Evolutionary conservation across 768 basidiomycete genomes (phyloP).

Genomic region (Leucocoprinus sp.): DNA sequence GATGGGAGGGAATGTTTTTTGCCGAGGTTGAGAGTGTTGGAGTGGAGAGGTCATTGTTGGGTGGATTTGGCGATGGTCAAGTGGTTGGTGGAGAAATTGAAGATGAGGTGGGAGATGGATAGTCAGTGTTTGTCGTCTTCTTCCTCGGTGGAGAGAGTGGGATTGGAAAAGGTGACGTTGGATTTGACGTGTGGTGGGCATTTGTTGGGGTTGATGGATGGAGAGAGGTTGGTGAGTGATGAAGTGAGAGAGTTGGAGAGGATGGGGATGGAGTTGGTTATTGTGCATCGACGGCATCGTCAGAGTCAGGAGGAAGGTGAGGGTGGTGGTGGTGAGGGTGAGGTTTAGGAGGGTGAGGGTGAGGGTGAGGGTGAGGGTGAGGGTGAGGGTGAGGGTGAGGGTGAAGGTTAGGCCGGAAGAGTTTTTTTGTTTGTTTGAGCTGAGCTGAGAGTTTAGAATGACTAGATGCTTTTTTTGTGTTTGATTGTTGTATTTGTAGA

Average conservation of each 20-base stretch:
- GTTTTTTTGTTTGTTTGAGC: too few species aligned
- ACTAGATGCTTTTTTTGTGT: too few species aligned
- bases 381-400: constrained; percentile 3
- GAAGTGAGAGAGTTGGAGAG: too few species aligned
- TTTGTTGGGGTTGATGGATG: constrained; percentile 2
- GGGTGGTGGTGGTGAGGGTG: background rate
- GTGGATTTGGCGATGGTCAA: constrained; percentile 1
- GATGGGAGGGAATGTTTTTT: too few species aligned
- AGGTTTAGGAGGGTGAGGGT: background rate
- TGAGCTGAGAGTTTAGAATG: too few species aligned
- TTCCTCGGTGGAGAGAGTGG: background rate
- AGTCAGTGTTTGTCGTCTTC: background rate
- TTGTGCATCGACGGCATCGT: too few species aligned
- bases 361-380: constrained; percentile 4
- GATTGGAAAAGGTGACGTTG: constrained; percentile 6
- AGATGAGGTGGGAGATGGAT: constrained; percentile 4
- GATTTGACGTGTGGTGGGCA: constrained; percentile 7
- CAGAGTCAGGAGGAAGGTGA: too few species aligned
- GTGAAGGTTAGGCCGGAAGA: constrained; percentile 1
- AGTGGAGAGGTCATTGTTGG: constrained; percentile 5
- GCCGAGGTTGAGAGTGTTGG: constrained; percentile 2
- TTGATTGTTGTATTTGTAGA: background rate
- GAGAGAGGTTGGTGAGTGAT: too few species aligned
- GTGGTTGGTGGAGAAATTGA: constrained; percentile 3
- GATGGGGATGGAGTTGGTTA: too few species aligned